A percentile compares a stretch with the other conserved stretches of the same genome.
phyloP scores from a whole-genome alignment of 768 basidiomycete genomes.

The Agaricus subrufescens region DNA sequence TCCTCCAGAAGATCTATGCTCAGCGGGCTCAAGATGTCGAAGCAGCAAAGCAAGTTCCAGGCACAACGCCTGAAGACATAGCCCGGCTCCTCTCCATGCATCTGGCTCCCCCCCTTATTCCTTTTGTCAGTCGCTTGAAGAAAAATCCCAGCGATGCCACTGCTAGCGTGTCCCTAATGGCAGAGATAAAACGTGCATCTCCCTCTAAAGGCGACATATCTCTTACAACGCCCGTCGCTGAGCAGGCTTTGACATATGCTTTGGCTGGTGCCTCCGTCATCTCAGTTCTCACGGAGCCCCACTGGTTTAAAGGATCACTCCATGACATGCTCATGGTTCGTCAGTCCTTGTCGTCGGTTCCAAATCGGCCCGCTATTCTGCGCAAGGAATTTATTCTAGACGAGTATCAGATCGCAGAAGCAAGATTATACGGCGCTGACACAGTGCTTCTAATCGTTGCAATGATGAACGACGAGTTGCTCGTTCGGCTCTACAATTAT shows the following conservation, averaged over 20 bases:
- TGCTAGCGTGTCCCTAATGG: constrained; percentile 53
- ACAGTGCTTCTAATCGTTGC: constrained; percentile 87
- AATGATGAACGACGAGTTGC: constrained; percentile 62
- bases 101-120: constrained; percentile 64
- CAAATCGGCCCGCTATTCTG: constrained; percentile 77
- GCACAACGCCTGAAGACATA: constrained; percentile 57
- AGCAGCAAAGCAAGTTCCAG: constrained; percentile 55
- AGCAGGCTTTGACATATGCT: constrained; percentile 75
- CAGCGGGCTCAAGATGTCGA: constrained; percentile 72
- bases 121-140: constrained; percentile 54
- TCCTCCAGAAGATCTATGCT: constrained; percentile 69
- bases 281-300: constrained; percentile 85
- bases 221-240: constrained; percentile 58
- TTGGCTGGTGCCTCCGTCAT: constrained; percentile 80
- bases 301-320: constrained; percentile 86
- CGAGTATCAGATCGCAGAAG: constrained; percentile 85
- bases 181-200: constrained; percentile 88
- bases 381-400: constrained; percentile 88
- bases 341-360: constrained; percentile 62
- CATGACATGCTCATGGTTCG: constrained; percentile 79
- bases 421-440: constrained; percentile 79
- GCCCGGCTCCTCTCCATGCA: constrained; percentile 56
- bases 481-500: constrained; percentile 62
- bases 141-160: constrained; percentile 25
- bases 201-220: constrained; percentile 84